These are phyloP conservation scores for Gonapodya sp. DNA, from an alignment of 192 early-diverging fungal species.

Conservation along the genomic window DNA sequence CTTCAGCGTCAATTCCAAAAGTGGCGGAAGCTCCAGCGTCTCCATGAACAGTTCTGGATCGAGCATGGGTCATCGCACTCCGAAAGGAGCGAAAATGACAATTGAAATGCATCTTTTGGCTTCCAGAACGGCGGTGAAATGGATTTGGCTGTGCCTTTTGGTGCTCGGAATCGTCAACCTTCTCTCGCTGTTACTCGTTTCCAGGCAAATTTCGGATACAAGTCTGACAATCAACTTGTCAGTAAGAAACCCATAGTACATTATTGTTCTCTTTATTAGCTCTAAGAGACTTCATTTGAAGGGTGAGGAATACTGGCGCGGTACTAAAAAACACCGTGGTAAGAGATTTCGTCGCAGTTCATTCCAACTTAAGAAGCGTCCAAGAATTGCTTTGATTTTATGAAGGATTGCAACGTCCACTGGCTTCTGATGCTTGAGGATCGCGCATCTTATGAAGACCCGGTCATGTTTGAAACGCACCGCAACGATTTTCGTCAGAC, in stretches of 20 bases:
- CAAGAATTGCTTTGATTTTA: no score
- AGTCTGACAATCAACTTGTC: neutral
- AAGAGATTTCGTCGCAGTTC: no score
- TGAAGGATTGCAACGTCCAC: neutral
- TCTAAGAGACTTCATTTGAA: neutral
- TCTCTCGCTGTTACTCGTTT: neutral
- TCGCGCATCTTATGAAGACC: neutral
- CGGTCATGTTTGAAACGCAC: neutral
- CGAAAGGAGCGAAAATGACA: neutral
- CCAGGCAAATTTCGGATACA: neutral
- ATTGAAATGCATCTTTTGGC: neutral
- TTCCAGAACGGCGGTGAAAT: neutral
- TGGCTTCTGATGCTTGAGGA: neutral
- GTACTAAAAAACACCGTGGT: neutral
- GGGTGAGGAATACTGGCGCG: neutral
- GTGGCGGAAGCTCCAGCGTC: neutral
- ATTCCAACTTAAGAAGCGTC: no score
- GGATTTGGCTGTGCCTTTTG: neutral
- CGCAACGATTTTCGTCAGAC: neutral
- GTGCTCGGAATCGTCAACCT: neutral
- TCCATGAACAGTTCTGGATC: neutral
- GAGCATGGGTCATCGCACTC: neutral
- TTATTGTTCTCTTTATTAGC: neutral
- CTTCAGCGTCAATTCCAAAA: neutral
- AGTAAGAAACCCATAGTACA: neutral